Percentiles rank a stretch among this genome's conserved stretches.
These are phyloP conservation scores for Trifolium subterraneum DNA, from an alignment of 306 rosid species.

Conservation along the genomic window DNA sequence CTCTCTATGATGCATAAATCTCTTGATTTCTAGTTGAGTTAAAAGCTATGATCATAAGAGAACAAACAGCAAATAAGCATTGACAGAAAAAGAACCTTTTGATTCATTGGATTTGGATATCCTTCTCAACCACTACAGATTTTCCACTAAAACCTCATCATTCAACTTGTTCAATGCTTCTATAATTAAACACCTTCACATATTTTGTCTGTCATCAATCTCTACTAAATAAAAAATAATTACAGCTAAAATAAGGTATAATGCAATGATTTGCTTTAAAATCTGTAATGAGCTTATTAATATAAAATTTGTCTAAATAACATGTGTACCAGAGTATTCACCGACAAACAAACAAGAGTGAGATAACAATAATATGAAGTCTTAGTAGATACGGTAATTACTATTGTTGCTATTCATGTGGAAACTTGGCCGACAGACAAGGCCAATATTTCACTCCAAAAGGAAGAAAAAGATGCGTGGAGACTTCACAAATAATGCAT, in stretches of 20 bases:
- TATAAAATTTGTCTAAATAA: neutral
- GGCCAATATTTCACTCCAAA: slow-evolving; percentile 6
- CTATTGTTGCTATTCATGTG: slow-evolving; percentile 20
- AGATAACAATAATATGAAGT: neutral
- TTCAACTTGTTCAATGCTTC: slow-evolving; percentile 31
- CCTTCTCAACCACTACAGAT: slow-evolving; percentile 35
- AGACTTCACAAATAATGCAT: slow-evolving; percentile 22
- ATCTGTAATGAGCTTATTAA: neutral
- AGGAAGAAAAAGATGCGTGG: neutral
- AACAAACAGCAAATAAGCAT: slow-evolving; percentile 11
- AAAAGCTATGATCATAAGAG: slow-evolving; percentile 3
- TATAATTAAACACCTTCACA: slow-evolving; percentile 7
- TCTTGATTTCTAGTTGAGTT: neutral
- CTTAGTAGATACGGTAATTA: neutral
- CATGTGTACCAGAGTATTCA: too few species aligned
- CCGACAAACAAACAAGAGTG: neutral
- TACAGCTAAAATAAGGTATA: neutral
- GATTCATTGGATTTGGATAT: slow-evolving; percentile 30
- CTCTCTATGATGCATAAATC: neutral
- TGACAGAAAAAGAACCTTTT: neutral
- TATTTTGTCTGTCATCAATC: neutral
- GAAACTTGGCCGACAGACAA: neutral
- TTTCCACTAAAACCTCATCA: slow-evolving; percentile 25
- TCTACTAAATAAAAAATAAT: neutral
- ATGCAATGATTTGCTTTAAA: neutral